phyloP scores from a whole-genome alignment of 2,329 filamentous ascomycete genomes.

The Rachicladosporium sp. region DNA sequence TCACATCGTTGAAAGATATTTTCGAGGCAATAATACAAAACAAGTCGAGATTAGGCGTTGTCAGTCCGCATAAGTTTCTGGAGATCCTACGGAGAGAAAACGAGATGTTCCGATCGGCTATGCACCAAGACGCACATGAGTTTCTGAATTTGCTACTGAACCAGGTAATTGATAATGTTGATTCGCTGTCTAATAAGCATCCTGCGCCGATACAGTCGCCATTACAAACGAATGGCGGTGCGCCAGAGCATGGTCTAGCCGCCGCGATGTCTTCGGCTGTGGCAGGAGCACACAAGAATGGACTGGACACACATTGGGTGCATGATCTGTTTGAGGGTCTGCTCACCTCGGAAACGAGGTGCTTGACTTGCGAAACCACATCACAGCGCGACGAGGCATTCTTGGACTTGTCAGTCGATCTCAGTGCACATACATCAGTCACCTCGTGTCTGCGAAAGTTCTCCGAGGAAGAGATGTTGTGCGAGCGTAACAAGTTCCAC shows the following conservation, averaged over 20 bases:
- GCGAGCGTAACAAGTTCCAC: conserved; percentile 96
- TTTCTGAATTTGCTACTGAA: conserved; percentile 94
- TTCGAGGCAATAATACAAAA: conserved; percentile 82
- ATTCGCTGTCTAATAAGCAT: conserved; percentile 63
- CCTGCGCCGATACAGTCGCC: conserved; percentile 21
- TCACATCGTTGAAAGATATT: conserved; percentile 90
- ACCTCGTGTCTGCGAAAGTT: conserved; percentile 93
- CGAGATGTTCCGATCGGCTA: conserved; percentile 91
- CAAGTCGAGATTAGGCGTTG: conserved; percentile 69
- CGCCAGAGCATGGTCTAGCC: conserved; percentile 13
- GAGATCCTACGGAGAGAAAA: conserved; percentile 91
- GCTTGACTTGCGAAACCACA: conserved; percentile 87
- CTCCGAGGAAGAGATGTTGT: conserved; percentile 96
- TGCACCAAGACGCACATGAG: conserved; percentile 98
- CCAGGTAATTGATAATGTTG: conserved; percentile 86
- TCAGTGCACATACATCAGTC: conserved; percentile 90
- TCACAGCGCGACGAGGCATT: conserved; percentile 95
- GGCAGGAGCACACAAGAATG: conserved; percentile 10
- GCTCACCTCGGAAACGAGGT: conserved; percentile 90
- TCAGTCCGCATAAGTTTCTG: conserved; percentile 84
- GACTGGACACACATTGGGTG: conserved; percentile 57
- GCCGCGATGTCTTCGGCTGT: conserved; percentile 11
- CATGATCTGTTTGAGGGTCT: conserved; percentile 95
- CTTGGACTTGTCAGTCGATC: conserved; percentile 85
- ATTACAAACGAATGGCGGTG: conserved; percentile 14